These are phyloP conservation scores for Claviceps pazoutovae DNA, from an alignment of 2,329 filamentous ascomycete genomes.

Conservation along the genomic window DNA sequence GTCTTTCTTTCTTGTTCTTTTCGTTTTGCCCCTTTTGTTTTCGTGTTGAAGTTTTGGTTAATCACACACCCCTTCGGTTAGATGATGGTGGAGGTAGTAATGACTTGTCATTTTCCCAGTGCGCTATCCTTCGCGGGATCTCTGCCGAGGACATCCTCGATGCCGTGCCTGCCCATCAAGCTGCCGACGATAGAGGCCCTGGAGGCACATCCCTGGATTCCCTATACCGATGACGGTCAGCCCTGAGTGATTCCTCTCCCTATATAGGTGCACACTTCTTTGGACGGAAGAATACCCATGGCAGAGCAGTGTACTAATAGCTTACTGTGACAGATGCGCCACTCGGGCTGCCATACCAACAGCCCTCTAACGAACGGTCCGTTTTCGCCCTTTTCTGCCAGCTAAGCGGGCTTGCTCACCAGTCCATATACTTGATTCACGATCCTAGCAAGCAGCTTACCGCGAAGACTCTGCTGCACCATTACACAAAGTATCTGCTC, in stretches of 20 bases:
- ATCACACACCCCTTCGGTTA: background rate
- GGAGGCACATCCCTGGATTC: constrained; percentile 43
- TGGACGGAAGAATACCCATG: background rate
- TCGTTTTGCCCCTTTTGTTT: background rate
- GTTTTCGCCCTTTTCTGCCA: constrained; percentile 55
- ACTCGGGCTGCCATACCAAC: constrained; percentile 38
- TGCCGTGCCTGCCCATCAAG: constrained; percentile 39
- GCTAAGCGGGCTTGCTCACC: constrained; percentile 58
- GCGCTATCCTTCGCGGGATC: constrained; percentile 49
- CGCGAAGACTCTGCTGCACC: constrained; percentile 44
- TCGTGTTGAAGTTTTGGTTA: background rate
- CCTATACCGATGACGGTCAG: constrained; percentile 42
- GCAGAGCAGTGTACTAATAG: background rate
- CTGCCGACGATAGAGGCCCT: constrained; percentile 45
- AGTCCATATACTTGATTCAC: constrained; percentile 55
- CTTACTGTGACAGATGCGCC: constrained; percentile 27
- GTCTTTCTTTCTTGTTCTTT: background rate
- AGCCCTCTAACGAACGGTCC: constrained; percentile 53
- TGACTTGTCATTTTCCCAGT: constrained; percentile 18
- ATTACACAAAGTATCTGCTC: constrained; percentile 52
- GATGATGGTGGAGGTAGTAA: no score
- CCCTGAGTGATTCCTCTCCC: constrained; percentile 1
- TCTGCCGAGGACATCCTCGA: constrained; percentile 43
- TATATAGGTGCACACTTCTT: background rate
- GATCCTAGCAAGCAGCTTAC: constrained; percentile 51